Evolutionary conservation across 148 eudicot species (phyloP), one percentile per base, ranked within the genome.

Genomic region (Spergularia marina): DNA sequence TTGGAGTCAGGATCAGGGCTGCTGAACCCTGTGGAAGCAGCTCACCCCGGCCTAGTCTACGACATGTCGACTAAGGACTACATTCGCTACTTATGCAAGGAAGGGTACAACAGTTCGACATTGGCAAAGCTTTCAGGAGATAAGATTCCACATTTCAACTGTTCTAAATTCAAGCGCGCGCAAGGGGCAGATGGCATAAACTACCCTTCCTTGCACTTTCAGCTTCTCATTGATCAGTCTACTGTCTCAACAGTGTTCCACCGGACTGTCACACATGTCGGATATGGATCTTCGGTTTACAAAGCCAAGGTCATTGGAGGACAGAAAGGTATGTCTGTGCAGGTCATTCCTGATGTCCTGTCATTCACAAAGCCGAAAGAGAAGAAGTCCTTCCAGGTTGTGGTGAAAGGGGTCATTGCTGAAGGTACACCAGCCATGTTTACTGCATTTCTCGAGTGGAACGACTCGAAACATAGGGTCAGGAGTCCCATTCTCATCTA

Each of bases 171-270:
- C n/a, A 73, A 63, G 14, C 73, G 60, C 1, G 78, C 85, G 0
- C 30, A 15, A 36, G 98, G 97, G 11, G 10, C 66, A 0, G 97
- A 94, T 16, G 98, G 97, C 3, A 85, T 94, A 64, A 91, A 94
- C 80, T 94, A 94, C 80, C 97, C 98, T 15, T 84, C 97, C 5
- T 84, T 94, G 76, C 91, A 94, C 23, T 7, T 82, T 11, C 90
- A 84, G 44, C 79, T 90, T 11, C 34, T 11, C 8, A 12, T 40
- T 5, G 55, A 34, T 1, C 69, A 59, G 17, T 20, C 83, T 0
- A 34, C 2, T 7, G 39, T 88, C 36, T 80, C 88, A 0, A 83
- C 78, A 0, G 84, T 74, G 6, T 93, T 83, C 63, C 70, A 83
- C 12, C 86, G 97, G 15, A 84, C 83, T 0, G 94, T 89, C 64